Base-by-base conservation (phyloP, 768 basidiomycete species). In the Termitomyces sp. region DNA sequence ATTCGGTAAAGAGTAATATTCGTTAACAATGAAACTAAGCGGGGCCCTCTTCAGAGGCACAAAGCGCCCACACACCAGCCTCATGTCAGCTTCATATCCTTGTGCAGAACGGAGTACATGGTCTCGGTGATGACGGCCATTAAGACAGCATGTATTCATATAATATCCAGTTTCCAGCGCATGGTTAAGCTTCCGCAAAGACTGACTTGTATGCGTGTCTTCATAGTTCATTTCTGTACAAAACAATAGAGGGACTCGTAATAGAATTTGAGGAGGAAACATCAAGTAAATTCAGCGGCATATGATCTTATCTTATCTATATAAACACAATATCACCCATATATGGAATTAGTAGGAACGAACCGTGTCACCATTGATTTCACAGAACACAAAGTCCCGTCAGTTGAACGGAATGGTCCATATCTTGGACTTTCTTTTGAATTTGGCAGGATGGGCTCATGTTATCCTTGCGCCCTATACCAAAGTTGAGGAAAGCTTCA, bases 401-500 rank as follows among this genome's bases (percentile, higher is more conserved):
- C n/a, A 28, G 15, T 28, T 5, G 2, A 14, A 44, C 49, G n/a
- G 28, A 1, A 63, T 63, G 62, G 56, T 55, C 45, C 17, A 46
- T 32, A 45, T 62, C 4, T 70, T 81, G 17, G 89, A 91, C 62
- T 59, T 72, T 19, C 63, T 83, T 10, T 63, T 89, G 15, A 66
- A 85, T 24, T 64, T 63, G 0, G 73, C 76, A 45, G 74, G 76
- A 51, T 89, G 84, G 78, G 61, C 65, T 1, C 88, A 96, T 60
- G 87, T 95, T 45, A 60, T 88, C 24, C 72, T 91, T 3, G 81
- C 90, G 2, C 96, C 97, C 0, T 93, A 88, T 67, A 90, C 91
- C 3, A 99, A 99, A 73, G 97, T 99, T 28, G 97, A 99, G 69
- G 97, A 99, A 71, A 90, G 88, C 64, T 98, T 98, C 77, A 94